Percentiles rank a stretch among this genome's conserved stretches.
Conservation (phyloP, 179 eudicot genomes). For the Patellifolia procumbens region DNA sequence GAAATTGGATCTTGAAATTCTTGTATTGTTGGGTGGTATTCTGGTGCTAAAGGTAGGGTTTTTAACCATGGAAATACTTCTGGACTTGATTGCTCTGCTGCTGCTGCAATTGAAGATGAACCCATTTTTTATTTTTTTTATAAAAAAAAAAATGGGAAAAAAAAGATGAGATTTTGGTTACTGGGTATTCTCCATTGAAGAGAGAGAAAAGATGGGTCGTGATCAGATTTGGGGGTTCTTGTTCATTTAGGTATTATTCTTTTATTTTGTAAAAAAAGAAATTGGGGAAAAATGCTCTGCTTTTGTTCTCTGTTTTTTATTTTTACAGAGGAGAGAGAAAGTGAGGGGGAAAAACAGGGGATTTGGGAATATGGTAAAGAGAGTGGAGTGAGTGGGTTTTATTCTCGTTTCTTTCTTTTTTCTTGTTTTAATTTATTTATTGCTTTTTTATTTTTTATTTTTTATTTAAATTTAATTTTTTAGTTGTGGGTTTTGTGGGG, state of each 20-base stretch:
- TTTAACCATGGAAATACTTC: constrained; percentile 86
- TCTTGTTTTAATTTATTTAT: too few species aligned
- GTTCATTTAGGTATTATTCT: neutral
- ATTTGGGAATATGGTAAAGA: constrained; percentile 3
- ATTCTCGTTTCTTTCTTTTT: too few species aligned
- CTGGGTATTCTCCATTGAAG: constrained; percentile 32
- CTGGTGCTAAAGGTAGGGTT: constrained; percentile 90
- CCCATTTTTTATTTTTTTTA: neutral
- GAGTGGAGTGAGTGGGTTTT: constrained; percentile 13
- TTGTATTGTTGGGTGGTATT: constrained; percentile 79
- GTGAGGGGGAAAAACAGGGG: constrained; percentile 24
- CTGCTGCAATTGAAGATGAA: constrained; percentile 9
- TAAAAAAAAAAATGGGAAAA: neutral
- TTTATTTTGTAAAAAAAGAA: neutral
- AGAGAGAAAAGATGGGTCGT: constrained; percentile 26
- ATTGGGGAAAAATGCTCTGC: constrained; percentile 37
- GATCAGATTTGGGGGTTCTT: constrained; percentile 43
- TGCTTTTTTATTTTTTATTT: too few species aligned
- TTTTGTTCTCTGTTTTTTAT: constrained; percentile 29
- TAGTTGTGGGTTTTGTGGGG: too few species aligned
- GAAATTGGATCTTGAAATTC: constrained; percentile 96
- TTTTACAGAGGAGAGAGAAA: constrained; percentile 42
- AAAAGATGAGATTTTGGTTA: neutral
- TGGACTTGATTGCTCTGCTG: constrained; percentile 42
- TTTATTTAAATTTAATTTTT: too few species aligned